Evolutionary conservation across 2,329 filamentous ascomycete species (phyloP), one percentile per base, ranked within the genome.

Genomic region (Fusarium mangiferae): DNA sequence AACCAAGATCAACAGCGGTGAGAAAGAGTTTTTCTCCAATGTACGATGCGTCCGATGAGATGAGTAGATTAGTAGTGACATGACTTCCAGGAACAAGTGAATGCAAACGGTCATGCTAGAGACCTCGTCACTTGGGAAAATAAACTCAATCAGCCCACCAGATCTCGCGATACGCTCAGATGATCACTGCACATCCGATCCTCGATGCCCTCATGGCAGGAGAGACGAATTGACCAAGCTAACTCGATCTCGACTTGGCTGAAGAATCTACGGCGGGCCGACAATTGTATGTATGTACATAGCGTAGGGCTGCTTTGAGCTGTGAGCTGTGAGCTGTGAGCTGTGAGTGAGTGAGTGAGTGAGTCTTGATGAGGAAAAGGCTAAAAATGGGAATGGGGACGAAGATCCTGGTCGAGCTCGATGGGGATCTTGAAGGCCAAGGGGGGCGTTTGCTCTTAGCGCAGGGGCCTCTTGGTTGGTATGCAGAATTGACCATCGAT

Each of bases 401-500:
- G 35, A 57, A 62, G 66, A 74, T 73, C 61, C 70, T 59, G 55
- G 62, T 66, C 44, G 38, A 42, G 66, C 49, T 70, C 36, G 60
- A 59, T 70, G 66, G 60, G 38, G 66, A 68, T 68, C 63, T 35
- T 45, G 41, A 36, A 60, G 13, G 62, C 18, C 49, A 51, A 45
- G 38, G 36, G 49, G 38, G 46, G 44, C 39, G 56, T 41, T 48
- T 51, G 39, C 41, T 41, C 38, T 42, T 62, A 59, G 70, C 45
- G 60, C 59, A 66, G 42, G 63, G 64, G 38, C 54, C 41, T 54
- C 36, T 35, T 35, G 30, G 54, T 39, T 66, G 70, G 70, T 41
- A 73, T 69, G 70, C 57, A 73, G 51, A 70, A 56, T 60, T 54
- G 55, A 48, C 66, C 70, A 70, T 70, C 39, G 28, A 52, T 70